Base-by-base conservation (phyloP, 352 stramenopile genomes). In the Phytophthora nicotianae region DNA sequence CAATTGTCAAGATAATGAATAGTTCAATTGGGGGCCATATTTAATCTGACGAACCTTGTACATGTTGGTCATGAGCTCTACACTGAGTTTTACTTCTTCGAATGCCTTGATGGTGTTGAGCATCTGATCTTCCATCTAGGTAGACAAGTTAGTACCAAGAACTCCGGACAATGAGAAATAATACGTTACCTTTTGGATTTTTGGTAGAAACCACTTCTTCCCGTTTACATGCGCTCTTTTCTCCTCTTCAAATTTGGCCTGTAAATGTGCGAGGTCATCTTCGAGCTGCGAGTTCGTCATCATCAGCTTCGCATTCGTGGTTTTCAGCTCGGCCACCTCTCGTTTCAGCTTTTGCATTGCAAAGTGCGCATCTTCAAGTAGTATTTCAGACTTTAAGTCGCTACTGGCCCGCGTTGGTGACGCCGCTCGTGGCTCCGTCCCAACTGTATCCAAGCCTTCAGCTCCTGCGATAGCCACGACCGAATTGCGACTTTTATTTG, bases 11-110 rank as follows among this genome's bases (percentile, higher is more conserved):
- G 23, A 20, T 32, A 48, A 3, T 24, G 6, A n/a, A 45, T 45
- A n/a, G 7, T 11, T 48, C 24, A 48, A 17, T 48, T n/a, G n/a
- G n/a, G n/a, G n/a, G n/a, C n/a, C n/a, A n/a, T n/a, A n/a, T 10
- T 38, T 17, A 10, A 38, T 38, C 4, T 16, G 19, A 24, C 41
- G 16, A 48, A 86, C 77, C 62, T 95, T 95, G 78, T 95, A 95
- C 83, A 95, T 93, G 55, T 89, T 95, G 7, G 83, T 89, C 73
- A 93, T 87, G 8, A 95, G 66, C 32, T 93, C 86, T 11, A 95
- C 86, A 58, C 88, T 95, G 17, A 95, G 66, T 55, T 91, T 88
- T 5, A 95, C 79, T 62, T 86, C 82, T 21, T 91, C 79, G 24
- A 92, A 84, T 9, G 86, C 76, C 51, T 83, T 85, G 16, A 57